These are phyloP conservation scores for Xerocomus amazonicus DNA, from an alignment of 1,284 basidiomycete species.

Conservation along the genomic window DNA sequence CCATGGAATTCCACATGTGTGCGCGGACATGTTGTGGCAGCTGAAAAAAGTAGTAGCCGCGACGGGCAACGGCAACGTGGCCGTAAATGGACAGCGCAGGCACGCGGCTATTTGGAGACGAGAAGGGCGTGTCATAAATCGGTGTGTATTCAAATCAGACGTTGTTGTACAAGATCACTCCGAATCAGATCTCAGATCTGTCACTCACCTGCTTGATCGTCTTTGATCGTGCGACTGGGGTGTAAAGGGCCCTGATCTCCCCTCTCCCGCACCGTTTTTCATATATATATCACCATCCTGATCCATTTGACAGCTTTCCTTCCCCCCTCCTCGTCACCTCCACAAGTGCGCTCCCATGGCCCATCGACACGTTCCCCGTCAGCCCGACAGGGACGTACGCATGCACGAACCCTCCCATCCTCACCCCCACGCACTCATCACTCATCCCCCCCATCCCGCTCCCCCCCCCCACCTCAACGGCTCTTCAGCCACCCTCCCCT, in stretches of 20 bases:
- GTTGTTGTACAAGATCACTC: slow-evolving; percentile 37
- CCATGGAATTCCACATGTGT: slow-evolving; percentile 33
- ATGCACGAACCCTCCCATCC: slow-evolving; percentile 47
- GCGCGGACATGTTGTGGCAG: slow-evolving; percentile 33
- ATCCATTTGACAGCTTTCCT: slow-evolving; percentile 44
- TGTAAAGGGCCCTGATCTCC: slow-evolving; percentile 38
- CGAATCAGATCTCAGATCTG: slow-evolving; percentile 35
- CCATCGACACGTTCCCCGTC: slow-evolving; percentile 58
- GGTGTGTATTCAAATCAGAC: slow-evolving; percentile 38
- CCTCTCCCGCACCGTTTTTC: slow-evolving; percentile 41
- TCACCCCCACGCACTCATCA: slow-evolving; percentile 43
- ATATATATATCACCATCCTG: slow-evolving; percentile 54
- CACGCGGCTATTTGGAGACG: slow-evolving; percentile 45
- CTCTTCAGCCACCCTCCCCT: slow-evolving; percentile 31
- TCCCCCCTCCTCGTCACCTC: slow-evolving; percentile 33
- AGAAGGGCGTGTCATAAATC: slow-evolving; percentile 34
- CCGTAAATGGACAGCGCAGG: slow-evolving; percentile 39
- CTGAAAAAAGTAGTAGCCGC: slow-evolving; percentile 21
- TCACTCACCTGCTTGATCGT: slow-evolving; percentile 44
- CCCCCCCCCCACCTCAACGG: slow-evolving; percentile 53
- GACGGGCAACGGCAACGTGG: slow-evolving; percentile 45
- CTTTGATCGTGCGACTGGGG: slow-evolving; percentile 53
- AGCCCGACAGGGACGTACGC: slow-evolving; percentile 57
- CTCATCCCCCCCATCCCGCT: slow-evolving; percentile 33
- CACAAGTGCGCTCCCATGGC: slow-evolving; percentile 45